phyloP scores from a whole-genome alignment of 805 yeast species.

The Barnettozyma siamensis region DNA sequence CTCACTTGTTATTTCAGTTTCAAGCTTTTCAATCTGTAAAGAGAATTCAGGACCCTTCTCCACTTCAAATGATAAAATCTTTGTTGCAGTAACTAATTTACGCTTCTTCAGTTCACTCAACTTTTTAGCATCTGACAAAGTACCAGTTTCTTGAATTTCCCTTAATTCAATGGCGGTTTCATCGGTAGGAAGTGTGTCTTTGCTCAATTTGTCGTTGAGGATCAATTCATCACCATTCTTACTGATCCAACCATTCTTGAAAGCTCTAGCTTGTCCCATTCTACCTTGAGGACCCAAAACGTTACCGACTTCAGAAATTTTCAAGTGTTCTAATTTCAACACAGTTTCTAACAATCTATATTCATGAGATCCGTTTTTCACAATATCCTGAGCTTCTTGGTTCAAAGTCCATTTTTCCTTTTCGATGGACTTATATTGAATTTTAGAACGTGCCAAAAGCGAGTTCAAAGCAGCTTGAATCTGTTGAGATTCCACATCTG shows the following conservation, averaged over 20 bases:
- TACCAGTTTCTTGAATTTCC: constrained; percentile 49
- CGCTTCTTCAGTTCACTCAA: constrained; percentile 88
- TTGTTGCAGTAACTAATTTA: constrained; percentile 69
- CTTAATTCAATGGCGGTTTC: constrained; percentile 59
- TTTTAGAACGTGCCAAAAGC: constrained; percentile 76
- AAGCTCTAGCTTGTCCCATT: constrained; percentile 95
- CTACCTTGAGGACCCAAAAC: constrained; percentile 80
- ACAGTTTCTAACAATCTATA: constrained; percentile 73
- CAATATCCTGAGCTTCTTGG: constrained; percentile 75
- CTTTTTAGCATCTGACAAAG: constrained; percentile 56
- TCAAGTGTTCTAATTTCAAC: constrained; percentile 70
- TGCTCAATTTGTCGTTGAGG: constrained; percentile 44
- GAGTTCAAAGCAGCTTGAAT: constrained; percentile 85
- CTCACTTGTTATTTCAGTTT: constrained; percentile 92
- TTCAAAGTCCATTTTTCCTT: constrained; percentile 71
- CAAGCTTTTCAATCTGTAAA: constrained; percentile 68
- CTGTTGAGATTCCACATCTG: constrained; percentile 54
- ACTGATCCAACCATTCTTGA: constrained; percentile 93
- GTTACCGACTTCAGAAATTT: constrained; percentile 66
- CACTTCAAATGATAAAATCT: constrained; percentile 69
- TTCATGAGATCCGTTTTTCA: constrained; percentile 85
- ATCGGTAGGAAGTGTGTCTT: constrained; percentile 50
- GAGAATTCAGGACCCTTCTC: constrained; percentile 83
- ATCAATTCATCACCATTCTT: constrained; percentile 81
- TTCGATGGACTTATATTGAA: constrained; percentile 67